Base-by-base conservation (phyloP, 1,139 yeast species). In the Candida sp. region DNA sequence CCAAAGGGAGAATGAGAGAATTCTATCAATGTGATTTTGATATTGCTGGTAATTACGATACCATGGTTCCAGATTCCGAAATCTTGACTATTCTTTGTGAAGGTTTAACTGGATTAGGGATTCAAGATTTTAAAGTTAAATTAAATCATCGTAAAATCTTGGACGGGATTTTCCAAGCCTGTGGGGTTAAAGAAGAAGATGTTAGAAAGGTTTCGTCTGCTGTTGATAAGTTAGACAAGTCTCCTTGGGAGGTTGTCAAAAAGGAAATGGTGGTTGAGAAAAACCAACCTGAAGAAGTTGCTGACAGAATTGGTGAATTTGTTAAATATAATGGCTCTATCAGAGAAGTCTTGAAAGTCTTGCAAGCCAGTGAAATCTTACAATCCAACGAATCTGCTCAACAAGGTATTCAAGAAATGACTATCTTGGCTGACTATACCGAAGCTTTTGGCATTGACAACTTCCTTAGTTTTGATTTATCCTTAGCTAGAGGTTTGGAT, bases 1-100 rank as follows among this genome's bases (percentile, higher is more conserved):
- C 98, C 46, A 93, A 93, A 68, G 99, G 99, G 47, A 82, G 99
- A 69, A 93, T 93, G 99, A 86, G 99, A 78, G 99, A 93, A 67
- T 93, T 93, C 58, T 93, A 93, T 68, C 99, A 93, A 70, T 93
- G 99, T 73, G 99, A 93, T 71, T 87, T 93, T 57, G 99, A 93
- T 64, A 76, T 93, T 59, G 99, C 99, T 33, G 99, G 99, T 44
- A 70, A 66, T 46, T 91, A 87, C 64, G 99, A 93, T 60, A 60
- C 83, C 35, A 93, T 93, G 99, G 95, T 93, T 38, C 96, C 99
- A 22, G 99, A 93, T 64, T 82, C 97, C 6, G 99, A 93, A 69
- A 75, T 86, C 47, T 77, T 93, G 66, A 80, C 87, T 45, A 73
- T 93, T 47, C 67, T 86, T 36, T 90, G 87, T 44, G 96, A 89